Evolutionary conservation across 2,329 filamentous ascomycete species (phyloP).

Genomic region (Pseudogymnoascus sp.): DNA sequence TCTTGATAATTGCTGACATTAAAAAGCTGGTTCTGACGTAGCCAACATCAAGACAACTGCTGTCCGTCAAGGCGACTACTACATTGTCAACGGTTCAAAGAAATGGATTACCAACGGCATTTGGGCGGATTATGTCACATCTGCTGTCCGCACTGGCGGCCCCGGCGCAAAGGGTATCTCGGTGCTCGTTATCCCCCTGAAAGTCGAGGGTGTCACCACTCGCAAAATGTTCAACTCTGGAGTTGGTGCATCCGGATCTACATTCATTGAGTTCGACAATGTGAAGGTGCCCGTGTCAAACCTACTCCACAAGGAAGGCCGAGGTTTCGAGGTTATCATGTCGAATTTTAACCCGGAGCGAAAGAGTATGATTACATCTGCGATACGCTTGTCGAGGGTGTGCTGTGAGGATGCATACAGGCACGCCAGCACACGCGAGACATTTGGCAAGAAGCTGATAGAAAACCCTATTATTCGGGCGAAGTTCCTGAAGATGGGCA

Average conservation of each 20-base stretch:
- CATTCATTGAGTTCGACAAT: conserved; percentile 49
- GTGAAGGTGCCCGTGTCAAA: conserved; percentile 48
- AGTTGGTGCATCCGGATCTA: conserved; percentile 54
- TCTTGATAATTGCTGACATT: background rate
- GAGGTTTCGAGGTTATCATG: conserved; percentile 53
- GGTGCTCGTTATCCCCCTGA: conserved; percentile 49
- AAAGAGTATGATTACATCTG: conserved; percentile 49
- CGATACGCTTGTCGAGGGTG: conserved; percentile 50
- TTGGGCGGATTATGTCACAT: conserved; percentile 54
- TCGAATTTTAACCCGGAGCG: conserved; percentile 54
- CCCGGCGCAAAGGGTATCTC: conserved; percentile 48
- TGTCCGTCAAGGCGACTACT: conserved; percentile 41
- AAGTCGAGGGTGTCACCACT: conserved; percentile 42
- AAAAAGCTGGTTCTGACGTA: conserved; percentile 53
- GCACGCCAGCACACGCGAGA: conserved; percentile 46
- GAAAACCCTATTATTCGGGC: conserved; percentile 51
- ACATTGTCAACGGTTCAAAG: conserved; percentile 60
- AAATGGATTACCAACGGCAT: conserved; percentile 62
- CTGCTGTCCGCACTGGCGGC: conserved; percentile 53
- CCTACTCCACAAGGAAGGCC: conserved; percentile 46
- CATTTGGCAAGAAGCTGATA: conserved; percentile 53
- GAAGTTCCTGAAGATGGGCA: conserved; percentile 53
- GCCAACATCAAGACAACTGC: conserved; percentile 57
- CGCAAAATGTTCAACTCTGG: conserved; percentile 57
- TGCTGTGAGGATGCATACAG: conserved; percentile 46